Conservation (phyloP, 2,329 filamentous ascomycete genomes). For the Onygena corvina region DNA sequence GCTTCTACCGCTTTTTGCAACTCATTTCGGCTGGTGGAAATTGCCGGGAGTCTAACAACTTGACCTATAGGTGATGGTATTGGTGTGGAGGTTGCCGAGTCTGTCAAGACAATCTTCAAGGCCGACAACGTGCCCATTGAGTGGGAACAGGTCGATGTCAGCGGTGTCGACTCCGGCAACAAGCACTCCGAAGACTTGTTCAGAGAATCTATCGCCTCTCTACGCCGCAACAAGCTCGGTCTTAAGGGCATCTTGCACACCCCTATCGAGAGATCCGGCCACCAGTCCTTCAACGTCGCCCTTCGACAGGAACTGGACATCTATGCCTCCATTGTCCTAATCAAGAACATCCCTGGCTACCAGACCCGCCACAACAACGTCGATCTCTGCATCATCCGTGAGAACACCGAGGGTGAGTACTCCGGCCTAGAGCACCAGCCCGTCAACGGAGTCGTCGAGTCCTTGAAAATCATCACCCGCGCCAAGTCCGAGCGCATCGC, state of each 20-base stretch:
- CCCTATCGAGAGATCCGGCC: conserved; percentile 87
- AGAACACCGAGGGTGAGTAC: conserved; percentile 99
- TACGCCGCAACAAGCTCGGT: conserved; percentile 97
- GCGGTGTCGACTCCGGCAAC: conserved; percentile 71
- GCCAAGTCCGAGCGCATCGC: conserved; percentile 98
- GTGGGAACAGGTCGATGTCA: conserved; percentile 97
- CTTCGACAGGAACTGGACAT: conserved; percentile 99
- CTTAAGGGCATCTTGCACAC: conserved; percentile 99
- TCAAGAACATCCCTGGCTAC: conserved; percentile 99
- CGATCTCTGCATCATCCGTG: conserved; percentile 98
- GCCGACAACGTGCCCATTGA: conserved; percentile 96
- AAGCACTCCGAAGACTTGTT: conserved; percentile 91
- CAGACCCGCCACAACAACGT: conserved; percentile 93
- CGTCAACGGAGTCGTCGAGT: conserved; percentile 91
- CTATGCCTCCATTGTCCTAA: conserved; percentile 91
- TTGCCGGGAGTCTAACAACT: too few species aligned
- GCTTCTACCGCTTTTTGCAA: too few species aligned
- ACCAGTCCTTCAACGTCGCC: conserved; percentile 99
- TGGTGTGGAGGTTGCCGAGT: conserved; percentile 93
- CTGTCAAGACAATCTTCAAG: conserved; percentile 99
- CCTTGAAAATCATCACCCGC: conserved; percentile 98
- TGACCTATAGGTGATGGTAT: conserved; percentile 64
- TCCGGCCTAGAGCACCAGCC: conserved; percentile 98
- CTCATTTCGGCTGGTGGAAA: too few species aligned
- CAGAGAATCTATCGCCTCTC: conserved; percentile 84